phyloP scores from a whole-genome alignment of 2,329 filamentous ascomycete genomes.

The Epichloe bromicola region DNA sequence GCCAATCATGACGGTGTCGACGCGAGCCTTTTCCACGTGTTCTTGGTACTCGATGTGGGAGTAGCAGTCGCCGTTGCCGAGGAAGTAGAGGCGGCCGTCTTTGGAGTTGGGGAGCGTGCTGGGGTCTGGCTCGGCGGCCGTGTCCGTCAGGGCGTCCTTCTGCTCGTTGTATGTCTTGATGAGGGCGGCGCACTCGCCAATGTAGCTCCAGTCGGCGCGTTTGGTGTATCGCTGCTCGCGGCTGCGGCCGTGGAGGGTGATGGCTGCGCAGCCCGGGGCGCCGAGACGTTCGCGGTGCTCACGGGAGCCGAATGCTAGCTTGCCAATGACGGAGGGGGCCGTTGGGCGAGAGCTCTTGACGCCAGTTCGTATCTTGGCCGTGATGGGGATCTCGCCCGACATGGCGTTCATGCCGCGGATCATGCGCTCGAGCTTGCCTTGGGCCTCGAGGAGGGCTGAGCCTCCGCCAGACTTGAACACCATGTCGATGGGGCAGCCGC shows the following conservation, averaged over 20 bases:
- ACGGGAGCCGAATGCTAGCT: conserved; percentile 65
- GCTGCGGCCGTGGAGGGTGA: conserved; percentile 87
- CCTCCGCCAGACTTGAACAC: conserved; percentile 81
- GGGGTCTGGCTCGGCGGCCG: conserved; percentile 61
- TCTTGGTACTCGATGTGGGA: conserved; percentile 79
- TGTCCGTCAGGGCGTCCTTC: conserved; percentile 57
- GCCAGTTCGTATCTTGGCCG: conserved; percentile 88
- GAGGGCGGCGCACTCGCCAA: conserved; percentile 74
- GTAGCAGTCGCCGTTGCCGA: conserved; percentile 94
- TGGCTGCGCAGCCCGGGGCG: conserved; percentile 77
- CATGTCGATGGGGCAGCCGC: conserved; percentile 91
- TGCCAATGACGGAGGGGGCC: conserved; percentile 68
- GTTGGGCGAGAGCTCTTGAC: conserved; percentile 69
- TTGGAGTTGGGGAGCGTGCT: conserved; percentile 55
- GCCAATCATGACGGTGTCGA: conserved; percentile 96
- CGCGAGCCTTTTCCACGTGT: conserved; percentile 61
- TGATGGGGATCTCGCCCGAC: conserved; percentile 81
- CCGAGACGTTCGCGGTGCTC: conserved; percentile 60
- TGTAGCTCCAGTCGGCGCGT: conserved; percentile 90
- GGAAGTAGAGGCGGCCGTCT: conserved; percentile 68
- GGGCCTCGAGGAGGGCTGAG: conserved; percentile 80
- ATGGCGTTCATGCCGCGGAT: conserved; percentile 92
- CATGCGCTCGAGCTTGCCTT: conserved; percentile 84
- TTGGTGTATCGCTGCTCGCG: conserved; percentile 90
- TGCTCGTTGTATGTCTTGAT: conserved; percentile 68